These are phyloP conservation scores for Akanthomyces dipterigenus DNA, from an alignment of 2,329 filamentous ascomycete genomes.

Conservation along the genomic window DNA sequence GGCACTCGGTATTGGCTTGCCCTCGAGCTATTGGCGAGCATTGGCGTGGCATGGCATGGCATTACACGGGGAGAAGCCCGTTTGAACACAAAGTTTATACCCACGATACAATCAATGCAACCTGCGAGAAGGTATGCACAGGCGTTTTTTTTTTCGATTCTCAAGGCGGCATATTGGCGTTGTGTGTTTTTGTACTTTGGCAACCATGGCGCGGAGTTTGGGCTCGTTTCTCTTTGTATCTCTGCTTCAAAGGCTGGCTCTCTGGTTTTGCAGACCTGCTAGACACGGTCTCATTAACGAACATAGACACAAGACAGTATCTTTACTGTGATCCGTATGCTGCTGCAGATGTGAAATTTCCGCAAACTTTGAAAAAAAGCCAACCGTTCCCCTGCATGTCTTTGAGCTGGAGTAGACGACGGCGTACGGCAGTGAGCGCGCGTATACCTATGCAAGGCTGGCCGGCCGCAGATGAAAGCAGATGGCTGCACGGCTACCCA, in stretches of 20 bases:
- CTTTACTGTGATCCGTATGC: neutral
- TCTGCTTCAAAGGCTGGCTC: neutral
- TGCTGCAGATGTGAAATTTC: no score
- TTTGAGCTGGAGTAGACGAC: no score
- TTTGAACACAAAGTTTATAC: neutral
- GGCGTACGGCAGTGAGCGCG: neutral
- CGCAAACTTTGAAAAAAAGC: no score
- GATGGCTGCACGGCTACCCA: neutral
- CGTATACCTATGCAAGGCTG: neutral
- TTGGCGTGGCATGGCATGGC: neutral
- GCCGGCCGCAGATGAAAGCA: neutral
- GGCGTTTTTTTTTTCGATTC: slow-evolving; percentile 5
- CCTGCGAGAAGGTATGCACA: neutral
- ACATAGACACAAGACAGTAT: neutral
- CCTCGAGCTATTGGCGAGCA: neutral
- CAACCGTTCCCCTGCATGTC: no score
- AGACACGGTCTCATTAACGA: neutral
- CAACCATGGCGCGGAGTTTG: slow-evolving; percentile 2
- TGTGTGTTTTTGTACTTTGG: neutral
- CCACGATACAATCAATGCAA: slow-evolving; percentile 1
- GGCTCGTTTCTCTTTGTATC: neutral
- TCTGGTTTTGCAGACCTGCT: neutral
- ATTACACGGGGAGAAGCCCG: neutral
- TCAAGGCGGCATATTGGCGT: neutral
- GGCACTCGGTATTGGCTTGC: neutral